Evolutionary conservation across 1,284 basidiomycete genomes (phyloP), one percentile per base, ranked within the genome.

Genomic region (Trametes versicolor): DNA sequence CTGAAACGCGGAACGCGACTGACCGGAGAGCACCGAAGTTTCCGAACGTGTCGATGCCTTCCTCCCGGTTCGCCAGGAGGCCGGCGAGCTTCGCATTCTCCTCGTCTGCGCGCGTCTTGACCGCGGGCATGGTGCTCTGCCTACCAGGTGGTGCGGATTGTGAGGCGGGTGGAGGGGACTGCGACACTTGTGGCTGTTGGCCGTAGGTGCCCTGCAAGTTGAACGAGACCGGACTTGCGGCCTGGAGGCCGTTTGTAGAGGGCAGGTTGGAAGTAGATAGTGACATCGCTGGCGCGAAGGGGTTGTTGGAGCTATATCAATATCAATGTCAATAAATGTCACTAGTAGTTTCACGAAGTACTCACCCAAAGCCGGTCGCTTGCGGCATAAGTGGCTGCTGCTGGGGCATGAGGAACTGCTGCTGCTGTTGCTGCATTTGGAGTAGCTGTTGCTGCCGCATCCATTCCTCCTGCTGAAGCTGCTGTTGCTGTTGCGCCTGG

Each of bases 11-110:
- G 34, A 50, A 60, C 41, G 4, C 2, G 21, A 71, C 82, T 69
- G 74, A 91, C 84, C 96, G 86, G 65, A 97, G 78, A 60, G 83
- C 74, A 41, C 97, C 96, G 47, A 88, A 73, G 77, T 98, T 98
- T 56, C 96, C 96, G 75, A 98, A 98, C 48, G 96, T 97, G 80
- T 98, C 96, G 76, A 92, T 82, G 0, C 97, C 96, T 71, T 95
- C 95, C 29, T 74, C 95, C 60, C 90, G 83, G 71, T 93, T 92
- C 8, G 94, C 96, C 67, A 98, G 87, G 71, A 98, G 77, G 63
- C 79, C 83, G 5, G 95, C 95, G 60, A 98, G 85, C 53, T 90
- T 85, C 9, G 90, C 78, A 76, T 97, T 91, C 71, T 94, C 88
- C 64, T 92, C 74, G 77, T 69, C 73, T 74, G 68, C 58, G 73